These are phyloP conservation scores for Ceratobasidium sp. DNA, from an alignment of 1,284 basidiomycete species.

Conservation along the genomic window DNA sequence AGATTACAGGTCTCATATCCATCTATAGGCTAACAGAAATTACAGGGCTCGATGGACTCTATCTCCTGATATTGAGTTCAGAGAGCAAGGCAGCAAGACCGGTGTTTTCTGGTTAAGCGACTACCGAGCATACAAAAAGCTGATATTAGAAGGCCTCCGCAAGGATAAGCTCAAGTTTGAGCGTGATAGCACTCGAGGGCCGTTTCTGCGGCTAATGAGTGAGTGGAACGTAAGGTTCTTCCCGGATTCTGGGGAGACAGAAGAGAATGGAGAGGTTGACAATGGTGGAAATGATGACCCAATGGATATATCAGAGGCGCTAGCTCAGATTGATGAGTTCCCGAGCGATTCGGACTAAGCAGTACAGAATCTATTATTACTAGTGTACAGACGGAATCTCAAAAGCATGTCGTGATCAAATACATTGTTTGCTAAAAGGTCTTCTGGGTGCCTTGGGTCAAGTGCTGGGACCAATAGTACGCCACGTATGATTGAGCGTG, in stretches of 20 bases:
- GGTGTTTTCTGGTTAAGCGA: background rate
- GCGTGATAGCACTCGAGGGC: background rate
- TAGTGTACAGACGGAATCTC: background rate
- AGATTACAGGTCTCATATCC: too few species aligned
- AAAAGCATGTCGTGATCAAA: slow-evolving; percentile 2
- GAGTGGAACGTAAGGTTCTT: slow-evolving; percentile 2
- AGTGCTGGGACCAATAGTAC: background rate
- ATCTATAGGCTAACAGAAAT: background rate
- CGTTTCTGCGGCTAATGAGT: background rate
- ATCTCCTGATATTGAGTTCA: background rate
- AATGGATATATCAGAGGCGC: background rate
- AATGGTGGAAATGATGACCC: background rate
- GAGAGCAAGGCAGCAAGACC: background rate
- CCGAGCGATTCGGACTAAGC: background rate
- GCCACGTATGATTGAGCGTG: background rate
- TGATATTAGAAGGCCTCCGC: background rate
- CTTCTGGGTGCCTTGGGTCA: background rate
- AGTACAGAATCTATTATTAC: background rate
- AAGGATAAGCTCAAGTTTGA: background rate
- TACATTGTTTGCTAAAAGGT: background rate
- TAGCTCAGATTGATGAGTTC: background rate
- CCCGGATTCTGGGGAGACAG: background rate
- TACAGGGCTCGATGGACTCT: background rate
- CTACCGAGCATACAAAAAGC: background rate
- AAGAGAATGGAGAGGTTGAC: background rate